A percentile compares a stretch with the other conserved stretches of the same genome.
Conservation (phyloP, 192 early-diverging fungal species). For the Entomortierella chlamydospora region DNA sequence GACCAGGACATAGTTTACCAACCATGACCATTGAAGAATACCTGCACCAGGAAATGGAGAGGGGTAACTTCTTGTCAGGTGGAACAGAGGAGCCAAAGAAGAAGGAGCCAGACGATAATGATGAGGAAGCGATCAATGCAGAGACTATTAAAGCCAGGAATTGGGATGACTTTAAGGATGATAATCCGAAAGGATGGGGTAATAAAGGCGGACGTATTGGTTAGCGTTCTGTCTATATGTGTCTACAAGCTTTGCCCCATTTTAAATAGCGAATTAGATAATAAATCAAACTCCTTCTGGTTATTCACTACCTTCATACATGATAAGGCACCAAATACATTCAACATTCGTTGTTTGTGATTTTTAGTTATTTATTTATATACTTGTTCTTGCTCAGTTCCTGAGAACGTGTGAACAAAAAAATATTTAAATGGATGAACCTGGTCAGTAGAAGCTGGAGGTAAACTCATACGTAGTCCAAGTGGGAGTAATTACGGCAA, state of each 20-base stretch:
- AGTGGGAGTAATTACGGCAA: no score
- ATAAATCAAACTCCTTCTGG: no score
- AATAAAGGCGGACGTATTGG: conserved; percentile 56
- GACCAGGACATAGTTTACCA: conserved; percentile 87
- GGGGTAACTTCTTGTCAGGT: conserved; percentile 89
- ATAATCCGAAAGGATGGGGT: conserved; percentile 79
- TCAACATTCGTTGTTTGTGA: no score
- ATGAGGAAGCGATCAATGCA: conserved; percentile 83
- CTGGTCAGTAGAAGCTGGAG: no score
- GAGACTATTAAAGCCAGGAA: conserved; percentile 86
- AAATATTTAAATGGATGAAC: no score
- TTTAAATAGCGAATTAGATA: no score
- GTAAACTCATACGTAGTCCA: no score
- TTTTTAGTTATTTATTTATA: no score
- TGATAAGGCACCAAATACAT: neutral
- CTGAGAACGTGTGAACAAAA: no score
- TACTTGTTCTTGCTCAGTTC: no score
- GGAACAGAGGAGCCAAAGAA: conserved; percentile 86
- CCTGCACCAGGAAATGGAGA: conserved; percentile 83
- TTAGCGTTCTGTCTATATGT: no score
- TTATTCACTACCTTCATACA: neutral
- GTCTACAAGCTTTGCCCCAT: no score
- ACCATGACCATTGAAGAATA: conserved; percentile 99
- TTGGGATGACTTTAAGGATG: conserved; percentile 93
- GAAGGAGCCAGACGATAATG: conserved; percentile 79